Conservation (phyloP, 2,329 filamentous ascomycete genomes). For the Scytalidium lignicola region DNA sequence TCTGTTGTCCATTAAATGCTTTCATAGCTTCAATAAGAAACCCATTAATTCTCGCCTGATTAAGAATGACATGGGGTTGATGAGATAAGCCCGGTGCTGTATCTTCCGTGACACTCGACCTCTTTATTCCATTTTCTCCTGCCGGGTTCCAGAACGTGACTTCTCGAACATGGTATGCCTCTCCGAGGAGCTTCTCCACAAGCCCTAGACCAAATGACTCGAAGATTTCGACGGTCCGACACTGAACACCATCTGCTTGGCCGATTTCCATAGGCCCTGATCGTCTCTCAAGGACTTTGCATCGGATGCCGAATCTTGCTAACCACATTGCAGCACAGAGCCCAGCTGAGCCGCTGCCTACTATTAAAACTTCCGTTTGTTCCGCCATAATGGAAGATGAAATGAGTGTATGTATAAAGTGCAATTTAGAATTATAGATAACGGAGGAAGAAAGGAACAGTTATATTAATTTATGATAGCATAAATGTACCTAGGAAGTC, state of each 20-base stretch:
- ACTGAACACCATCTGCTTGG: slow-evolving; percentile 60
- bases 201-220: slow-evolving; percentile 47
- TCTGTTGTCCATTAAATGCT: slow-evolving; percentile 43
- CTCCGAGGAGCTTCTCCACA: slow-evolving; percentile 56
- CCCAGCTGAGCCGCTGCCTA: slow-evolving; percentile 57
- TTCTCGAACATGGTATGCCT: slow-evolving; percentile 63
- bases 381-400: slow-evolving; percentile 10
- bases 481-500: no score
- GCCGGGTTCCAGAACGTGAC: slow-evolving; percentile 57
- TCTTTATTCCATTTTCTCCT: slow-evolving; percentile 47
- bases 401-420: not conserved
- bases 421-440: not conserved
- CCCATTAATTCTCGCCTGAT: slow-evolving; percentile 65
- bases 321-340: slow-evolving; percentile 58
- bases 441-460: not conserved
- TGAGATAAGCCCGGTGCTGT: slow-evolving; percentile 55
- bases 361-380: slow-evolving; percentile 51
- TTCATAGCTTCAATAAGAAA: slow-evolving; percentile 59
- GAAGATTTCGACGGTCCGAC: slow-evolving; percentile 56
- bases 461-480: no score
- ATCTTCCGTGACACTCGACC: slow-evolving; percentile 57
- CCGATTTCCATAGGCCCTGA: slow-evolving; percentile 49
- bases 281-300: slow-evolving; percentile 53
- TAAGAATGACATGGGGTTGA: slow-evolving; percentile 62
- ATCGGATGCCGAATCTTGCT: slow-evolving; percentile 48